Base-by-base conservation (phyloP, 2,329 filamentous ascomycete species). In the Exophiala bonariae region DNA sequence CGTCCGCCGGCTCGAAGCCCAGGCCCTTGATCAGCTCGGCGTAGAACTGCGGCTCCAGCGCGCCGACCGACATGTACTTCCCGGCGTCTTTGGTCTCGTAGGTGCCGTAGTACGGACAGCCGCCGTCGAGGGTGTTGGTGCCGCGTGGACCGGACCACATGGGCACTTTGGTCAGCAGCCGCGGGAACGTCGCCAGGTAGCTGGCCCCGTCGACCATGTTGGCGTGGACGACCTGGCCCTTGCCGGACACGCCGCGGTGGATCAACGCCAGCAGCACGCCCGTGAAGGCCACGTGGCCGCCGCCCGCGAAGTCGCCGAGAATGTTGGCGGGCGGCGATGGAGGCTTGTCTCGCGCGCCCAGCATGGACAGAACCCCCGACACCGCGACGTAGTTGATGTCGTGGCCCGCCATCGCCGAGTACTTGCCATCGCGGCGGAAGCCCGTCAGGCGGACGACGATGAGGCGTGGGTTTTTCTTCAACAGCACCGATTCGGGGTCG, bases 331-430 rank as follows among this genome's bases (percentile, higher is more conserved):
- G 93, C 14, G 91, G 79, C 52, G 86, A 83, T 1, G 92, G 92
- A 55, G 81, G 83, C 13, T 76, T 78, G 20, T 73, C 72, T 1
- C 86, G 75, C 14, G 44, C 50, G 1, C 92, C 92, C 3, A 97
- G 79, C 68, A 96, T 75, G 0, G 79, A 78, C 20, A 97, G 70
- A 1, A 87, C 85, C 0, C 92, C 92, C 0, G 86, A 87, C 0
- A 96, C 88, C 39, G 91, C 89, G 33, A 97, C 85, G 68, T 97
- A 97, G 64, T 97, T 96, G 66, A 96, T 96, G 65, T 96, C 91
- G 64, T 96, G 91, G 35, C 91, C 91, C 0, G 91, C 90, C 91
- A 96, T 96, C 61, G 79, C 71, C 38, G 80, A 81, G 69, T 96
- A 97, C 60, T 82, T 85, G 0, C 91, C 92, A 68, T 95, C 89